Conservation (phyloP, 2,329 filamentous ascomycete species). For the Fusarium sulawesiense region DNA sequence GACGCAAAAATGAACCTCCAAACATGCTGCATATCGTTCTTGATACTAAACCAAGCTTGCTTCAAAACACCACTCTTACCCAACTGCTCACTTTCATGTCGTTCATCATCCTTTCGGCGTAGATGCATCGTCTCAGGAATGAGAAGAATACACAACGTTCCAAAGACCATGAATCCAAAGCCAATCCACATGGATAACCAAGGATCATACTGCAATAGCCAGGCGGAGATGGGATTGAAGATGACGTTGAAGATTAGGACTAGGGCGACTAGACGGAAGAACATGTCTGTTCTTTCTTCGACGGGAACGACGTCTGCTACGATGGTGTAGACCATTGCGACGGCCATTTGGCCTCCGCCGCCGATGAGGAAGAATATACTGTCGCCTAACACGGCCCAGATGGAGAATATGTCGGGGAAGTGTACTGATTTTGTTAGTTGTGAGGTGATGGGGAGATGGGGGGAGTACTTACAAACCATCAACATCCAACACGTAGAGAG, state of each 20-base stretch:
- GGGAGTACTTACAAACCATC: slow-evolving; percentile 47
- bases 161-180: slow-evolving; percentile 46
- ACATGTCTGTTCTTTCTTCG: slow-evolving; percentile 53
- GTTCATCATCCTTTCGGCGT: slow-evolving; percentile 45
- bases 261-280: slow-evolving; percentile 54
- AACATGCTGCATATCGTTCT: slow-evolving; percentile 51
- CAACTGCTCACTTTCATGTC: too few species aligned
- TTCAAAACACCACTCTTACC: slow-evolving; percentile 30
- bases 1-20: slow-evolving; percentile 56
- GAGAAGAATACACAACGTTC: slow-evolving; percentile 46
- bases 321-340: slow-evolving; percentile 60
- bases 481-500: slow-evolving; percentile 48
- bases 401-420: slow-evolving; percentile 53
- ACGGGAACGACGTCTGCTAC: slow-evolving; percentile 58
- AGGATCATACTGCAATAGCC: slow-evolving; percentile 52
- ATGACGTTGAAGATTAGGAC: slow-evolving; percentile 54
- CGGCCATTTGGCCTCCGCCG: slow-evolving; percentile 53
- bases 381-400: slow-evolving; percentile 54
- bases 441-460: too few species aligned
- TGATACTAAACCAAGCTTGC: slow-evolving; percentile 44
- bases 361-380: slow-evolving; percentile 55
- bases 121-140: slow-evolving; percentile 59
- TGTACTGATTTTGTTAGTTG: slow-evolving; percentile 44
- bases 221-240: slow-evolving; percentile 55
- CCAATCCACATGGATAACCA: slow-evolving; percentile 57